Conservation (phyloP, 2,329 filamentous ascomycete species). For the Leptographium procerum region DNA sequence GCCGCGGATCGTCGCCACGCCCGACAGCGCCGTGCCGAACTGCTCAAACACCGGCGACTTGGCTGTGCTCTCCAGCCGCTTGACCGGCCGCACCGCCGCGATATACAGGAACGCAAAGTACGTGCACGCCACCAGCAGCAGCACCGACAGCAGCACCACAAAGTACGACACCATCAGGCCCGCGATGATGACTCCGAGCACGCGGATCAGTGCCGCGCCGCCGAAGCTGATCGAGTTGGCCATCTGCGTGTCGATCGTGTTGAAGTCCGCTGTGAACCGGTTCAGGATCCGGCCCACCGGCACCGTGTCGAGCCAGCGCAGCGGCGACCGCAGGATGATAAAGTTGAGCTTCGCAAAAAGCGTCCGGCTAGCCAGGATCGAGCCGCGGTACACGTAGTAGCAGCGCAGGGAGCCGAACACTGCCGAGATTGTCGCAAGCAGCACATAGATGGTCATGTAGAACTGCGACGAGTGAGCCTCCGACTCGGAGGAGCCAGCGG, state of each 20-base stretch:
- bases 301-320: constrained; percentile 73
- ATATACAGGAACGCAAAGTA: constrained; percentile 52
- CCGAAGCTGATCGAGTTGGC: constrained; percentile 52
- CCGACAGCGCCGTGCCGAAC: constrained; percentile 61
- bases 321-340: constrained; percentile 56
- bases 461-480: constrained; percentile 34
- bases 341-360: constrained; percentile 58
- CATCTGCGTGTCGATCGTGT: constrained; percentile 57
- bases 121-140: constrained; percentile 47
- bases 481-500: not conserved
- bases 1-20: constrained; percentile 64
- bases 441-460: constrained; percentile 59
- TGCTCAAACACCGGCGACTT: constrained; percentile 75
- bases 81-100: constrained; percentile 60
- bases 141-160: constrained; percentile 49
- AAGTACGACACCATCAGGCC: constrained; percentile 56
- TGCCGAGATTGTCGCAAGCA: constrained; percentile 44
- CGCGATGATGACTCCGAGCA: constrained; percentile 56
- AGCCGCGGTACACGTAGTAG: constrained; percentile 51
- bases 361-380: constrained; percentile 55
- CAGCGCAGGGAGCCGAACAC: constrained; percentile 52
- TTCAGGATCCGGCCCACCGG: constrained; percentile 68
- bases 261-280: constrained; percentile 68
- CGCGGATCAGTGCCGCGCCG: constrained; percentile 45
- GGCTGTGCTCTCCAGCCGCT: constrained; percentile 63